These are phyloP conservation scores for Colletotrichum sansevieriae DNA, from an alignment of 2,329 filamentous ascomycete genomes.

Conservation along the genomic window DNA sequence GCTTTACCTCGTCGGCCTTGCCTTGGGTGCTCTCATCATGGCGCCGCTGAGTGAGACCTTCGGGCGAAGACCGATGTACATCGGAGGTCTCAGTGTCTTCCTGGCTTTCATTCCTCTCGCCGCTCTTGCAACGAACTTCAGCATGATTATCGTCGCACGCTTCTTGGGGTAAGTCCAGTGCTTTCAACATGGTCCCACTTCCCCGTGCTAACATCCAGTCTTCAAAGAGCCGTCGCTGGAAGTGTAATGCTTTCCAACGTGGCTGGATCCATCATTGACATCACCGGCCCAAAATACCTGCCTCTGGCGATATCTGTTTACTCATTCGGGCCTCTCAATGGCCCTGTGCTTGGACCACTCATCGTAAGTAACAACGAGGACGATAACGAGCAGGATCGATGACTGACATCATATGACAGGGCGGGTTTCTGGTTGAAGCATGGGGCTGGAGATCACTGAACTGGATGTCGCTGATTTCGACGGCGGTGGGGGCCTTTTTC, in stretches of 20 bases:
- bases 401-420: constrained; percentile 15
- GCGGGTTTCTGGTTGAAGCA: constrained; percentile 70
- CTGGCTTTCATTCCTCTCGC: constrained; percentile 65
- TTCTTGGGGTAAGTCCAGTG: constrained; percentile 51
- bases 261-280: constrained; percentile 72
- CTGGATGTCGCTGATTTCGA: constrained; percentile 69
- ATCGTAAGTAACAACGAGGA: constrained; percentile 45
- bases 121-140: constrained; percentile 60
- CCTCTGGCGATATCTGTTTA: constrained; percentile 74
- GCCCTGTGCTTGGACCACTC: constrained; percentile 52
- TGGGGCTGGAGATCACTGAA: constrained; percentile 75
- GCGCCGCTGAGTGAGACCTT: constrained; percentile 70
- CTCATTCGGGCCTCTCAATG: constrained; percentile 74
- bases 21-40: constrained; percentile 69
- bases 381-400: too few relatives aligned
- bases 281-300: constrained; percentile 70
- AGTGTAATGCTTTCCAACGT: constrained; percentile 74
- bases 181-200: too few relatives aligned
- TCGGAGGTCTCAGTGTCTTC: constrained; percentile 66
- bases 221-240: constrained; percentile 67
- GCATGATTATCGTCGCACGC: constrained; percentile 66
- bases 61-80: constrained; percentile 66
- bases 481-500: constrained; percentile 62
- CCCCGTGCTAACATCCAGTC: constrained; percentile 40
- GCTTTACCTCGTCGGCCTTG: constrained; percentile 72